phyloP scores from a whole-genome alignment of 805 yeast genomes.

The Zygosaccharomyces kombuchaensis region DNA sequence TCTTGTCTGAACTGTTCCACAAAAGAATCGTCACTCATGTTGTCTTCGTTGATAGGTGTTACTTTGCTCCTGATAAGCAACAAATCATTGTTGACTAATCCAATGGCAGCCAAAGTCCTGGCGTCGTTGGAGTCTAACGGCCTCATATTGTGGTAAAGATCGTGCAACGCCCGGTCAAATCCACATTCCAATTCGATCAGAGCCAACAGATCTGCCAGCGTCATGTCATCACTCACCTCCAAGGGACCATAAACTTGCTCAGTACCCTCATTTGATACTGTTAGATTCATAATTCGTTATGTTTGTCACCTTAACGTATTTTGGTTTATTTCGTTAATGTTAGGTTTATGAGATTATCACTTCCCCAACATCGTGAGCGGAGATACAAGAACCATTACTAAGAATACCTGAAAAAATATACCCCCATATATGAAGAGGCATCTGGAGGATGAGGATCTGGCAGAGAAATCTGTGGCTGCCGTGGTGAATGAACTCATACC shows the following conservation, averaged over 20 bases:
- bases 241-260: constrained; percentile 46
- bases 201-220: constrained; percentile 65
- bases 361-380: not conserved
- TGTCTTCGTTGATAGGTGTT: not conserved
- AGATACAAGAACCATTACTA: not conserved
- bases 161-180: constrained; percentile 44
- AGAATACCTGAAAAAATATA: not conserved
- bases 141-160: constrained; percentile 46
- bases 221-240: constrained; percentile 63
- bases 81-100: constrained; percentile 56
- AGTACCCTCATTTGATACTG: constrained; percentile 46
- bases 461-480: not conserved
- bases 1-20: constrained; percentile 50
- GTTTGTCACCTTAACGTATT: not conserved
- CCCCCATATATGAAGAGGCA: constrained; percentile 10
- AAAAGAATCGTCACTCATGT: constrained; percentile 22
- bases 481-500: constrained; percentile 20
- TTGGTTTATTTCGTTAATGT: not conserved
- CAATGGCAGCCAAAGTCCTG: constrained; percentile 43
- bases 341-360: not conserved
- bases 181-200: constrained; percentile 67
- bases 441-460: constrained; percentile 4
- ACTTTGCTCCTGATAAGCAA: constrained; percentile 39
- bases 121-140: constrained; percentile 33
- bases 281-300: constrained; percentile 42